Conservation (phyloP, 257 asterid species). For the Verbascum thapsus region DNA sequence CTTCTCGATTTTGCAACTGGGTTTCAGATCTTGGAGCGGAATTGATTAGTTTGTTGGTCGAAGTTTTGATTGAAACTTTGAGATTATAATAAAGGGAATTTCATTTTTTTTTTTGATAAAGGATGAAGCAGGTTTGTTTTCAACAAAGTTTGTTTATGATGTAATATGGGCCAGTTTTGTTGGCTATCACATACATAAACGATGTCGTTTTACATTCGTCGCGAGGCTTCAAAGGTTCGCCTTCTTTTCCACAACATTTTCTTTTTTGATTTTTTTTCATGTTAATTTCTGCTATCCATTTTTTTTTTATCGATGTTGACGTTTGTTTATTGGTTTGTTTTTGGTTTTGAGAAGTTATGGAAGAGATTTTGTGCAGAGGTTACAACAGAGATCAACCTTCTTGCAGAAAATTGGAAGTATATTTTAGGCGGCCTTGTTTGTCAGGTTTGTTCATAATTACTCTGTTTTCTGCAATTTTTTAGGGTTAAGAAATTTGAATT, state of each 20-base stretch:
- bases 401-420: slow-evolving; percentile 71
- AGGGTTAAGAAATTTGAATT: no score
- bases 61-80: no score
- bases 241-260: not conserved
- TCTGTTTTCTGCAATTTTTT: no score
- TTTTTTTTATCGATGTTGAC: no score
- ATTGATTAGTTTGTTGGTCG: no score
- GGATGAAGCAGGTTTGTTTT: slow-evolving; percentile 42
- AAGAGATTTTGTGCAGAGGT: slow-evolving; percentile 63
- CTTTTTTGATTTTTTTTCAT: not conserved
- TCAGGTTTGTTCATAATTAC: slow-evolving; percentile 52
- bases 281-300: slow-evolving; percentile 15
- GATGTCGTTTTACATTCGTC: slow-evolving; percentile 95
- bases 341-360: slow-evolving; percentile 52
- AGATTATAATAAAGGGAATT: not conserved
- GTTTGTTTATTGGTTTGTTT: not conserved
- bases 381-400: slow-evolving; percentile 60
- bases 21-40: no score
- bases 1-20: no score
- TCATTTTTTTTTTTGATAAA: slow-evolving; percentile 14
- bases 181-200: slow-evolving; percentile 34
- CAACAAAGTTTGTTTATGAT: slow-evolving; percentile 45
- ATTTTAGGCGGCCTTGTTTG: slow-evolving; percentile 62
- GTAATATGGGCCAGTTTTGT: slow-evolving; percentile 65
- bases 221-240: slow-evolving; percentile 94